Evolutionary conservation across 345 rosid genomes (phyloP).

Genomic region (Orychophragmus violaceus): DNA sequence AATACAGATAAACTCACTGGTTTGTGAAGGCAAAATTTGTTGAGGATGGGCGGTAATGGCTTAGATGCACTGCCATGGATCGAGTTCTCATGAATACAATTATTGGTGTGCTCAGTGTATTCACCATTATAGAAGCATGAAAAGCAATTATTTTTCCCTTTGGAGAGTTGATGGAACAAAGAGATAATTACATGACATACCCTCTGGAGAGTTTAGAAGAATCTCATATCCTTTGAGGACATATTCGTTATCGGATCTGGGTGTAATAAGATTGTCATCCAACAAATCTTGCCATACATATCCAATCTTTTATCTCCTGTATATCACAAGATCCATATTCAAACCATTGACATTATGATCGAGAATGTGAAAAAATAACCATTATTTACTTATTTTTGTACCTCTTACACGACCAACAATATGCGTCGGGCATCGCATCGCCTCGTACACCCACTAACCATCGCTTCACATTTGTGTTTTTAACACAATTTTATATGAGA

Average conservation of each 20-base stretch:
- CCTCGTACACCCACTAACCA: conserved; percentile 73
- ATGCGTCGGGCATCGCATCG: conserved; percentile 58
- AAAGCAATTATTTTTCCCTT: no score
- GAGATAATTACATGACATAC: conserved; percentile 1
- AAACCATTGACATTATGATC: no score
- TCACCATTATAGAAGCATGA: no score
- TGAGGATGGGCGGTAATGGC: no score
- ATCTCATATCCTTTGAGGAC: conserved; percentile 69
- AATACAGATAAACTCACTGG: no score
- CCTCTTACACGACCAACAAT: conserved; percentile 79
- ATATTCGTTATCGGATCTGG: conserved; percentile 65
- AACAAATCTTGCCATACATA: conserved; percentile 80
- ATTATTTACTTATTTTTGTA: background rate
- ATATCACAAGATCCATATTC: no score
- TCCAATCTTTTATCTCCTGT: conserved; percentile 62
- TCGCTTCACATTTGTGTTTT: conserved; percentile 55
- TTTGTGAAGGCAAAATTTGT: no score
- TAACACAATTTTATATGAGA: background rate
- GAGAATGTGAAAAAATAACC: no score
- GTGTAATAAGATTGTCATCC: conserved; percentile 70
- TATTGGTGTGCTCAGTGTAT: no score
- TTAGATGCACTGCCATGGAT: no score
- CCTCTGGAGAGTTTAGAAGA: conserved; percentile 11
- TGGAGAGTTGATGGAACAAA: background rate
- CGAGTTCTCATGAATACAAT: no score